phyloP scores from a whole-genome alignment of 768 basidiomycete genomes.

The Boletus reticulatus region DNA sequence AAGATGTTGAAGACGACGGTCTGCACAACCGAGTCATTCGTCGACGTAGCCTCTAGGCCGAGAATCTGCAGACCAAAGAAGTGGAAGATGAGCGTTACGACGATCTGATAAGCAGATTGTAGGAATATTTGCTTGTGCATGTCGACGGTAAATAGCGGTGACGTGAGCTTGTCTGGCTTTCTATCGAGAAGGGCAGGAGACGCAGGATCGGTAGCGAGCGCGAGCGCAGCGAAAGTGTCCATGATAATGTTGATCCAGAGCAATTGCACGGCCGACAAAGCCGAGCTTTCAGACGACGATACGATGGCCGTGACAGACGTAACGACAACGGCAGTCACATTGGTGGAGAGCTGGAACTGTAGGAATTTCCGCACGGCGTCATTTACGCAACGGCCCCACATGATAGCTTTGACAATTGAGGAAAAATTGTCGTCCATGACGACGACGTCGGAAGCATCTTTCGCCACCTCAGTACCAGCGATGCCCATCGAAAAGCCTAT shows the following conservation, averaged over 20 bases:
- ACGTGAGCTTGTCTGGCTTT: slow-evolving; percentile 85
- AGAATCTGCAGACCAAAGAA: slow-evolving; percentile 78
- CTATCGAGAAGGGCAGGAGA: slow-evolving; percentile 76
- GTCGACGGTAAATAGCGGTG: slow-evolving; percentile 85
- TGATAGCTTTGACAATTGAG: slow-evolving; percentile 95
- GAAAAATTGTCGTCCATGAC: slow-evolving; percentile 98
- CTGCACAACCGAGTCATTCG: slow-evolving; percentile 51
- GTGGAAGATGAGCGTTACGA: slow-evolving; percentile 84
- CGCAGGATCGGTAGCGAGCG: slow-evolving; percentile 95
- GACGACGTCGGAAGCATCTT: slow-evolving; percentile 98
- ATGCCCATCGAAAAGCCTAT: slow-evolving; percentile 98
- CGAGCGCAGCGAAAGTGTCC: slow-evolving; percentile 98
- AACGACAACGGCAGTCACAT: slow-evolving; percentile 93
- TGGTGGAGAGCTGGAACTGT: slow-evolving; percentile 93
- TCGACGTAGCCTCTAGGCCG: slow-evolving; percentile 40
- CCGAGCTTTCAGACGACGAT: slow-evolving; percentile 71
- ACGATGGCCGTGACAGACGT: slow-evolving; percentile 90
- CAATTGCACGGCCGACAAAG: slow-evolving; percentile 93
- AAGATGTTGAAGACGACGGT: slow-evolving; percentile 98
- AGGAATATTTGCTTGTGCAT: slow-evolving; percentile 97
- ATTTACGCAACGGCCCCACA: slow-evolving; percentile 99
- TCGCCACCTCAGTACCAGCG: slow-evolving; percentile 96
- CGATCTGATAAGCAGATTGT: slow-evolving; percentile 86
- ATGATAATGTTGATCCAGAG: slow-evolving; percentile 99
- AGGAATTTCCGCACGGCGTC: slow-evolving; percentile 97